phyloP scores from a whole-genome alignment of 345 rosid species.

The Syzygium aqueum region DNA sequence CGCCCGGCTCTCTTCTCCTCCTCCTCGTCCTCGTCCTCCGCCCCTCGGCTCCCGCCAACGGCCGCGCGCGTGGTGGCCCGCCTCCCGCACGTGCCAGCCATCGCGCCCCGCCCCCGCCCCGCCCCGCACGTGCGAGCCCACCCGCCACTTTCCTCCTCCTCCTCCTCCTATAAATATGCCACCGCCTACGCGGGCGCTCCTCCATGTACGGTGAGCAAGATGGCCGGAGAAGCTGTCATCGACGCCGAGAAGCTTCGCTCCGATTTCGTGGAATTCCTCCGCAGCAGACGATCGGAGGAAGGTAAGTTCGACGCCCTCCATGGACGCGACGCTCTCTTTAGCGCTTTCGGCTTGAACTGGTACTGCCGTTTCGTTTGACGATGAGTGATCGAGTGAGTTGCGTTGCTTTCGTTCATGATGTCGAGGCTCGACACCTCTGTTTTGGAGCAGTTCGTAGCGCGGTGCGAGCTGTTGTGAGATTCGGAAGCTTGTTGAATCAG shows the following conservation, averaged over 20 bases:
- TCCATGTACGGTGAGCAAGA: neutral
- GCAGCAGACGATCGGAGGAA: conserved; percentile 33
- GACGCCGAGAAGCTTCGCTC: conserved; percentile 29
- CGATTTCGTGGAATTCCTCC: conserved; percentile 47
- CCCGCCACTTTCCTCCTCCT: neutral
- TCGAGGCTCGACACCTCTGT: neutral
- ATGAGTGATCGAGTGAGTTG: neutral
- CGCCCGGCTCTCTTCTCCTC: neutral
- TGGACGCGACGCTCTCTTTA: neutral
- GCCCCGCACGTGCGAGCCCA: conserved; percentile 1
- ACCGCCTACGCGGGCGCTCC: neutral
- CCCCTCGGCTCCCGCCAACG: neutral
- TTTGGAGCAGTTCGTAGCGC: neutral
- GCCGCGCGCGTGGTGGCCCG: neutral
- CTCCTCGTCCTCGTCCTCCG: neutral
- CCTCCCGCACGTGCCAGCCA: conserved; percentile 3
- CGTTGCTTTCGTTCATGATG: neutral
- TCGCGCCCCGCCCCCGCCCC: neutral
- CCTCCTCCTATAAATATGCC: neutral
- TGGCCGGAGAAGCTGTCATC: conserved; percentile 10
- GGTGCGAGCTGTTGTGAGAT: neutral
- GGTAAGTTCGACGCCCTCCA: conserved; percentile 13
- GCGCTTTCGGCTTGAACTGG: neutral
- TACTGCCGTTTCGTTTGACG: neutral
- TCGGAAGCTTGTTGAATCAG: neutral